Evolutionary conservation across 257 asterid species (phyloP), one percentile per base, ranked within the genome.

Genomic region (Henckelia pumila): DNA sequence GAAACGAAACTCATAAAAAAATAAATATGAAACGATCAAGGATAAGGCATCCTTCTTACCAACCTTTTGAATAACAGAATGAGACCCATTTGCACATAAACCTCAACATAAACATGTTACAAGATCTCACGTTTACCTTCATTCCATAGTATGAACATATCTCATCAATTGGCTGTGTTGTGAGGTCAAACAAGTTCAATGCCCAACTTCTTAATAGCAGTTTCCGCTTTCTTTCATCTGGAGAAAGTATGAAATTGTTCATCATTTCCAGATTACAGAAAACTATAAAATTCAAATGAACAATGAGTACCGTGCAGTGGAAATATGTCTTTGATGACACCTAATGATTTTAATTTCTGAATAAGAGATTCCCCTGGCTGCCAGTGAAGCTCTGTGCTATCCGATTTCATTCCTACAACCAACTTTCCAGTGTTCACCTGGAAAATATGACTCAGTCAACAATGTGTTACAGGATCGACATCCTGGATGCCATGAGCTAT

Each of bases 121-220:
- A 55, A 55, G 59, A 59, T 26, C 28, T 28, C 16, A 55, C 52
- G 20, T 55, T 70, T 72, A 93, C 99, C 99, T 86, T 93, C 73
- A 81, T 80, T 55, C 97, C 97, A 33, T 81, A 94, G 72, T 94
- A 94, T 20, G 88, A 82, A 67, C 95, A 91, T 61, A 94, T 83
- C 64, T 94, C 96, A 74, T 94, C 93, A 56, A 91, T 84, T n/a
- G 99, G 99, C 80, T 94, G 97, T 20, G 72, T 26, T 17, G 99
- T 88, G 75, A 86, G 82, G 83, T 86, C 90, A 76, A 76, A 65
- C 97, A 96, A 93, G 80, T 91, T 90, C 85, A 88, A 81, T 14
- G 99, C 99, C 99, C 99, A 94, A 70, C 80, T 86, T 79, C 84
- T 85, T 65, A 94, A 80, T 73, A 94, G 97, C 79, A 73, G 86